Evolutionary conservation across 2,329 filamentous ascomycete genomes (phyloP), one percentile per base, ranked within the genome.

Genomic region (Ascochyta koolunga): DNA sequence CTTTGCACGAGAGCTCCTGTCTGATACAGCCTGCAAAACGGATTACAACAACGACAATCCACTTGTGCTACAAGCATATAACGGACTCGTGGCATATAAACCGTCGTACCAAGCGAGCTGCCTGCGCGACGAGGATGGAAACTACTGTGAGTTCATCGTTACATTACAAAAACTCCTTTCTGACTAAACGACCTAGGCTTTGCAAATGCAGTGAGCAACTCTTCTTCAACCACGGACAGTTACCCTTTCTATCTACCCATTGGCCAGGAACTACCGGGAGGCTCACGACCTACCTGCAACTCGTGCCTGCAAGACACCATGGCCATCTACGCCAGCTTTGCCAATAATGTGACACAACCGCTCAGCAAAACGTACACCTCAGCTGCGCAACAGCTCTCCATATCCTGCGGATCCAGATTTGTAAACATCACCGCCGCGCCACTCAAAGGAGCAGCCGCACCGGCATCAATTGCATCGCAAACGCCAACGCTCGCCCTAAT

Each of bases 211-310:
- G 86, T 93, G 56, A 91, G 89, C 41, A 96, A 96, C 75, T 72
- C 78, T 5, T 83, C 85, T 19, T 88, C 84, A 8, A 80, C 89
- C 13, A 84, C 86, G 27, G 89, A 95, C 71, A 83, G 86, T 29
- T 93, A 93, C 68, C 82, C 95, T 31, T 99, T 97, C 77, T 93
- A 89, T 67, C 79, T 98, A 3, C 90, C 93, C 0, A 82, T 96
- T 50, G 95, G 95, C 54, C 82, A 87, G 35, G 75, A 80, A 0
- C 78, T 97, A 11, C 90, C 90, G 0, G 80, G 79, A 13, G 83
- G 83, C 19, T 84, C 87, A 22, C 79, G 81, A n/a, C 90, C 92
- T 0, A 85, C 78, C 1, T 99, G 95, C 78, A 87, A 84, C 64
- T 77, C 78, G 35, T 98, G 95, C 72, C 80, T 95, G 37, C 81